Conservation (phyloP, 257 asterid genomes). For the Salvia hispanica region DNA sequence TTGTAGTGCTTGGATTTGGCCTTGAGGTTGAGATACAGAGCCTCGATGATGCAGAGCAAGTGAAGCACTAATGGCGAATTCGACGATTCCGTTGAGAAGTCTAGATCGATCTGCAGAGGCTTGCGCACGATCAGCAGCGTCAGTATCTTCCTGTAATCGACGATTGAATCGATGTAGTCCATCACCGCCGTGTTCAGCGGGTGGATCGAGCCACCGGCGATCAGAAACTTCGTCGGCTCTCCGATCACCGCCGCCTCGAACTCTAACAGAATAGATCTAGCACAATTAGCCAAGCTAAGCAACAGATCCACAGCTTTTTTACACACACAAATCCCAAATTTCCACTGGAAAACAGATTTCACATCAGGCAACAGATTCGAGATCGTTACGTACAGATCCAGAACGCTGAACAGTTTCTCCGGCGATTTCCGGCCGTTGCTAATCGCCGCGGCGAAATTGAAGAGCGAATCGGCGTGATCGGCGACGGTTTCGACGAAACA, state of each 20-base stretch:
- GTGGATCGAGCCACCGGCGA: constrained; percentile 75
- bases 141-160: constrained; percentile 58
- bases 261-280: constrained; percentile 60
- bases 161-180: constrained; percentile 64
- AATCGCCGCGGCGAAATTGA: constrained; percentile 72
- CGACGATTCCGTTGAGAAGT: constrained; percentile 33
- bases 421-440: constrained; percentile 64
- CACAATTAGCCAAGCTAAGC: constrained; percentile 62
- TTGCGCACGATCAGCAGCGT: constrained; percentile 53
- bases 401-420: constrained; percentile 70
- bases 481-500: constrained; percentile 66
- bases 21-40: constrained; percentile 60
- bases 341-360: constrained; percentile 54
- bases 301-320: constrained; percentile 58
- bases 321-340: constrained; percentile 56
- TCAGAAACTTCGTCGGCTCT: constrained; percentile 58
- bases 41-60: constrained; percentile 57
- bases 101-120: constrained; percentile 44
- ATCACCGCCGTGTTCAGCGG: constrained; percentile 72
- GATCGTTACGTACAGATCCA: constrained; percentile 64
- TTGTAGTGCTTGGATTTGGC: constrained; percentile 64
- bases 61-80: constrained; percentile 54
- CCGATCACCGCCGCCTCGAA: constrained; percentile 72
- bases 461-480: constrained; percentile 62
- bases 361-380: constrained; percentile 59